Evolutionary conservation across 805 yeast species (phyloP).

Genomic region (Candida lessepsii): DNA sequence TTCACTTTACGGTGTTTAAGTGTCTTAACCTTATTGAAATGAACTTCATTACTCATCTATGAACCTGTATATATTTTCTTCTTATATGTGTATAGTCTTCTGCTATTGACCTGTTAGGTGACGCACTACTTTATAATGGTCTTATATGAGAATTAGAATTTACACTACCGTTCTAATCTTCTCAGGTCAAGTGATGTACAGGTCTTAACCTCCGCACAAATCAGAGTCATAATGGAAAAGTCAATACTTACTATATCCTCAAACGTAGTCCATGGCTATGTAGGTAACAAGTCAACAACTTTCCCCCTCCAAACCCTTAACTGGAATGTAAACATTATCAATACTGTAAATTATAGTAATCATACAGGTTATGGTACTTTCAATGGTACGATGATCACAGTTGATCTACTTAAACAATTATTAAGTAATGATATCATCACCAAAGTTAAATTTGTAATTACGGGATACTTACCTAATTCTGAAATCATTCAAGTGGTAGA

Average conservation of each 20-base stretch:
- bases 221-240: not conserved
- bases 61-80: no score
- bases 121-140: no score
- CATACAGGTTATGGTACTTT: slow-evolving; percentile 85
- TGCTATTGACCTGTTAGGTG: no score
- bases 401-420: slow-evolving; percentile 40
- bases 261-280: slow-evolving; percentile 94
- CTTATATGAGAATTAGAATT: no score
- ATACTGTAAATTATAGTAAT: slow-evolving; percentile 86
- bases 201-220: not conserved
- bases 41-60: no score
- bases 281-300: slow-evolving; percentile 88
- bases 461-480: slow-evolving; percentile 69
- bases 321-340: slow-evolving; percentile 90
- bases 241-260: slow-evolving; percentile 55
- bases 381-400: slow-evolving; percentile 51
- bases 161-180: no score
- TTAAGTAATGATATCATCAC: slow-evolving; percentile 37
- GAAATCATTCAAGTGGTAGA: slow-evolving; percentile 35
- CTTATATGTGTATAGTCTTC: no score
- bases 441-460: slow-evolving; percentile 37
- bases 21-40: no score
- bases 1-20: no score
- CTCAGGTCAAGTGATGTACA: no score
- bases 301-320: slow-evolving; percentile 84